A percentile compares a stretch with the other conserved stretches of the same genome.
phyloP scores from a whole-genome alignment of 495 filamentous ascomycete species.

The Xylaria palmicola region DNA sequence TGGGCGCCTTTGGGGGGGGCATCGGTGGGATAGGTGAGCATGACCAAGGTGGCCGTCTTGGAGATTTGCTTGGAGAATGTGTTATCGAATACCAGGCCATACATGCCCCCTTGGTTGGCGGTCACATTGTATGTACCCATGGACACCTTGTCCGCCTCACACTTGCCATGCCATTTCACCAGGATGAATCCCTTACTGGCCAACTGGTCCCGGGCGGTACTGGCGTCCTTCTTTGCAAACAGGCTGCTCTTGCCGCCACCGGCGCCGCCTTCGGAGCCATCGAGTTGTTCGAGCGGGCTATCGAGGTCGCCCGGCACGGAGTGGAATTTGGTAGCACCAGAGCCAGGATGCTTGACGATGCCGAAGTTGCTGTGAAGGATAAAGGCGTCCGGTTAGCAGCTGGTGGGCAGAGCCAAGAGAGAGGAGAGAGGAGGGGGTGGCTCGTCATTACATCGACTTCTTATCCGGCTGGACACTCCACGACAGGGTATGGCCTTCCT shows the following conservation, averaged over 20 bases:
- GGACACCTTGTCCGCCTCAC: constrained; percentile 93
- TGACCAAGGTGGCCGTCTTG: constrained; percentile 90
- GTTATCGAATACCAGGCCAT: constrained; percentile 96
- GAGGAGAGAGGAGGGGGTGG: not conserved
- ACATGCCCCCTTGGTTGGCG: constrained; percentile 78
- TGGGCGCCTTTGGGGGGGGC: constrained; percentile 76
- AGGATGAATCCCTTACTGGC: constrained; percentile 80
- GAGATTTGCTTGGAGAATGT: constrained; percentile 95
- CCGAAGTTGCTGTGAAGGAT: constrained; percentile 72
- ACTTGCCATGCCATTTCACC: constrained; percentile 89
- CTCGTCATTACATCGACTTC: constrained; percentile 71
- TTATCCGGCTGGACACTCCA: constrained; percentile 98
- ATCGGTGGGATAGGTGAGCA: constrained; percentile 87
- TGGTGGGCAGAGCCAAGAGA: not conserved
- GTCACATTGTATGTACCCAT: constrained; percentile 84
- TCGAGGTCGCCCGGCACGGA: constrained; percentile 21
- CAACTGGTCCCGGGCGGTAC: constrained; percentile 76
- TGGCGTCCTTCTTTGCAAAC: constrained; percentile 49
- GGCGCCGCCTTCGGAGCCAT: constrained; percentile 21
- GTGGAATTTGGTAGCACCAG: constrained; percentile 52
- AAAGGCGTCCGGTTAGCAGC: not conserved
- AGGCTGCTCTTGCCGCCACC: constrained; percentile 32
- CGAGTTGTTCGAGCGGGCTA: constrained; percentile 48
- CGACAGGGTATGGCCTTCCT: constrained; percentile 85
- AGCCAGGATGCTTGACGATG: constrained; percentile 92